phyloP scores from a whole-genome alignment of 306 rosid genomes.

The Begonia fuchsioides region DNA sequence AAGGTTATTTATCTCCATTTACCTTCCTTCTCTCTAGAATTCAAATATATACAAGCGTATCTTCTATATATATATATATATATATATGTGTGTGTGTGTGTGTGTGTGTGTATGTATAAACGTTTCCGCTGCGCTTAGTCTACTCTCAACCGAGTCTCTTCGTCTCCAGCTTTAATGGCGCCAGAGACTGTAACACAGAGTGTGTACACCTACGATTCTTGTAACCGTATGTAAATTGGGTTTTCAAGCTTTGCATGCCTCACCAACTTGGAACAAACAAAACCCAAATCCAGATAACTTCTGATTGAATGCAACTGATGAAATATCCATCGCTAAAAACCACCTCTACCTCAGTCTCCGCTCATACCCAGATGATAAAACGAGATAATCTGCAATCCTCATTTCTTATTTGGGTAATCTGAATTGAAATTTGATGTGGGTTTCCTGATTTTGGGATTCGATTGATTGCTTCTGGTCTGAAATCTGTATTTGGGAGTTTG shows the following conservation, averaged over 20 bases:
- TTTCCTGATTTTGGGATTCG: constrained; percentile 11
- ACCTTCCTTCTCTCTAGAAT: not conserved
- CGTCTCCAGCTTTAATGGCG: constrained; percentile 38
- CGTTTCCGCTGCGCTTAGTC: not conserved
- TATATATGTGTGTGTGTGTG: too few relatives aligned
- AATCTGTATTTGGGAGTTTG: constrained; percentile 1
- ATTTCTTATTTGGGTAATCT: constrained; percentile 2
- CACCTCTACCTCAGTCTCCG: constrained; percentile 3
- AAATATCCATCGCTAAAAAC: constrained; percentile 6
- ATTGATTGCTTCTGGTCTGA: constrained; percentile 5
- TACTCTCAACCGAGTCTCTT: constrained; percentile 9
- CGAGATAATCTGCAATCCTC: constrained; percentile 11
- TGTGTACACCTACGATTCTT: constrained; percentile 15
- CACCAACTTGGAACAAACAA: constrained; percentile 23
- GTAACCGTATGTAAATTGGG: constrained; percentile 18
- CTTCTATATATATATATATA: constrained; percentile 6
- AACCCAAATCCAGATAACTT: constrained; percentile 7
- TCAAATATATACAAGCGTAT: not conserved
- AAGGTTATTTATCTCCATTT: not conserved
- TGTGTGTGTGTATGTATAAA: too few relatives aligned
- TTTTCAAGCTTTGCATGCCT: constrained; percentile 51
- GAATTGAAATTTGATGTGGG: constrained; percentile 8
- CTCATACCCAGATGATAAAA: constrained; percentile 9
- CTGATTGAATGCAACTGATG: constrained; percentile 5
- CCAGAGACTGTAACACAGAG: constrained; percentile 13